Evolutionary conservation across 169 alveolate species (phyloP).

Genomic region (Fabrea salina): DNA sequence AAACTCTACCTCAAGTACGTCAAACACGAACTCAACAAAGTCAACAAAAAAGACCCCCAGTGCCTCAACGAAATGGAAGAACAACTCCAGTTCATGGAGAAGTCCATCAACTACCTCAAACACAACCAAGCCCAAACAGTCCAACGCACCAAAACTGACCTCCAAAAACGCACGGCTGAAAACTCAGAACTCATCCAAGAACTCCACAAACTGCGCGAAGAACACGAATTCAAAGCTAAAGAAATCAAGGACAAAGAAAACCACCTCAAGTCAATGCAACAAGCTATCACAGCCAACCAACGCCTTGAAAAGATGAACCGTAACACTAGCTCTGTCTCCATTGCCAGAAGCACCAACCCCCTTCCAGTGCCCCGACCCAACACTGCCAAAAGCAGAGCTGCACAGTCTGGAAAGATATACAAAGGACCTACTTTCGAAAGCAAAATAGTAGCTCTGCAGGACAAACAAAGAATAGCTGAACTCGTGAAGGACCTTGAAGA

Average conservation of each 20-base stretch:
- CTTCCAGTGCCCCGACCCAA: neutral
- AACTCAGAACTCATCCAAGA: conserved; percentile 67
- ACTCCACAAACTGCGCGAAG: conserved; percentile 54
- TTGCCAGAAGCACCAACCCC: neutral
- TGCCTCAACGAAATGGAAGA: conserved; percentile 72
- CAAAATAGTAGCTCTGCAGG: neutral
- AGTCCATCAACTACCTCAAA: conserved; percentile 56
- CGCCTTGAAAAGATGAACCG: neutral
- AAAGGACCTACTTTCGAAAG: conserved; percentile 30
- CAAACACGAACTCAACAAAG: conserved; percentile 52
- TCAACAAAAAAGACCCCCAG: conserved; percentile 67
- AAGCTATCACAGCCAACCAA: conserved; percentile 10
- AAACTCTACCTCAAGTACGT: conserved; percentile 63
- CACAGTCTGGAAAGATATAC: neutral
- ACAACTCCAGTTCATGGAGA: conserved; percentile 62
- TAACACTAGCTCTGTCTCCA: neutral
- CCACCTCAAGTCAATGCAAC: neutral
- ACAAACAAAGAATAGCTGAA: conserved; percentile 21
- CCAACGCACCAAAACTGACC: conserved; percentile 54
- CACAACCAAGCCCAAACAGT: conserved; percentile 59
- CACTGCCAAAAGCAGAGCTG: neutral
- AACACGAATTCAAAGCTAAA: neutral
- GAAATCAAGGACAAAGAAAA: neutral
- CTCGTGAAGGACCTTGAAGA: conserved; percentile 4
- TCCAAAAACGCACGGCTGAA: conserved; percentile 66